phyloP scores from a whole-genome alignment of 306 rosid genomes.

The Trichosanthes cucumerina region DNA sequence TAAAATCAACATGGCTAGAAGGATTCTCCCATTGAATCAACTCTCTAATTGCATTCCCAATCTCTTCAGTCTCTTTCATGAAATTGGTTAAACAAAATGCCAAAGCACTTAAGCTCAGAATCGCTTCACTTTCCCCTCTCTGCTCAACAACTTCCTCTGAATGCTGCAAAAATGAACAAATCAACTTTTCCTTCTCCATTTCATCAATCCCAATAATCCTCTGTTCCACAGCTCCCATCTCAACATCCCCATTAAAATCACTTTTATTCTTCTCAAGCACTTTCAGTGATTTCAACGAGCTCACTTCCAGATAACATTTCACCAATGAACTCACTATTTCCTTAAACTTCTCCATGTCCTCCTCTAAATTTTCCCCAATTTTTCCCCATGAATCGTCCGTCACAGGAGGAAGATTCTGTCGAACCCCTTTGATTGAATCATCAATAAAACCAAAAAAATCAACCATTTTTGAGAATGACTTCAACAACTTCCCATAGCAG shows the following conservation, averaged over 20 bases:
- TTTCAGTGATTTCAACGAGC: slow-evolving; percentile 24
- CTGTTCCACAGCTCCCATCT: slow-evolving; percentile 32
- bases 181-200: slow-evolving; percentile 24
- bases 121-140: slow-evolving; percentile 20
- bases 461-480: slow-evolving; percentile 31
- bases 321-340: slow-evolving; percentile 28
- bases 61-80: slow-evolving; percentile 5
- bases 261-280: slow-evolving; percentile 25
- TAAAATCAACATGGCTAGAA: background rate
- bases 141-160: slow-evolving; percentile 26
- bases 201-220: slow-evolving; percentile 13
- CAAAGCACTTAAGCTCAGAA: slow-evolving; percentile 30
- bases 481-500: slow-evolving; percentile 34
- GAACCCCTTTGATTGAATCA: slow-evolving; percentile 19
- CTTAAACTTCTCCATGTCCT: slow-evolving; percentile 33
- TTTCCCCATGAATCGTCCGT: slow-evolving; percentile 21
- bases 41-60: background rate
- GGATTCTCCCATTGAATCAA: slow-evolving; percentile 13
- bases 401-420: slow-evolving; percentile 4
- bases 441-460: slow-evolving; percentile 34
- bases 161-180: slow-evolving; percentile 27
- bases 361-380: slow-evolving; percentile 16
- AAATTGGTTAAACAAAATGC: slow-evolving; percentile 28
- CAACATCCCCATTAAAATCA: slow-evolving; percentile 25
- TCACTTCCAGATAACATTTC: slow-evolving; percentile 21